These are phyloP conservation scores for Rhynchospora tenuis DNA, from an alignment of 176 grass and related monocot genomes.

Conservation along the genomic window DNA sequence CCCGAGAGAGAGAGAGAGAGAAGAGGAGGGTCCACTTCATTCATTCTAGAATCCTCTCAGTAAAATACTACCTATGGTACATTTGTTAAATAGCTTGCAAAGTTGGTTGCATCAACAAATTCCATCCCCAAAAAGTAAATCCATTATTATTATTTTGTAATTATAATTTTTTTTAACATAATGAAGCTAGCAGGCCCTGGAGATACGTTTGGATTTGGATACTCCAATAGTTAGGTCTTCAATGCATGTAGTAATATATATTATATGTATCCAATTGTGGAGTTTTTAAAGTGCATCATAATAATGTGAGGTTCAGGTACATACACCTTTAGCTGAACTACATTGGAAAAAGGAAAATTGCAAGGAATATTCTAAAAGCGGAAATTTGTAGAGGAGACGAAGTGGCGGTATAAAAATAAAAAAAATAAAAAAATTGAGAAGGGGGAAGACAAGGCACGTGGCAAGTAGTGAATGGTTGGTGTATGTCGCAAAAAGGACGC, in stretches of 20 bases:
- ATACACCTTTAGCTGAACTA: background rate
- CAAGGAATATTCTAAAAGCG: background rate
- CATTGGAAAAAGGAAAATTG: background rate
- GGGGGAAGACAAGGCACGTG: conserved; percentile 28
- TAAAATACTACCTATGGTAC: background rate
- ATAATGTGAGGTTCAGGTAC: background rate
- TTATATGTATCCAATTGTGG: background rate
- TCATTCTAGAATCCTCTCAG: background rate
- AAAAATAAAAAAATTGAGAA: no score
- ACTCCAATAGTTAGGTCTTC: background rate
- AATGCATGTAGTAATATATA: background rate
- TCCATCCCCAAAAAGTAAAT: background rate
- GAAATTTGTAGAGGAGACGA: background rate
- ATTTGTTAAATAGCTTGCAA: conserved; percentile 7
- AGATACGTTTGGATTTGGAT: no score
- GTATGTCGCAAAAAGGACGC: background rate
- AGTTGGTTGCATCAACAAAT: background rate
- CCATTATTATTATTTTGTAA: background rate
- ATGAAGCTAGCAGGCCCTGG: no score
- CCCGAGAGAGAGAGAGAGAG: background rate
- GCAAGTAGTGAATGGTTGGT: conserved; percentile 35
- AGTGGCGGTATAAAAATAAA: background rate
- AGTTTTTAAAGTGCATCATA: background rate
- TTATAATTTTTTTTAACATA: background rate
- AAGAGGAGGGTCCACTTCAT: background rate